Evolutionary conservation across 805 yeast genomes (phyloP).

Genomic region (Cyberlindnera xishuangbannaensis): DNA sequence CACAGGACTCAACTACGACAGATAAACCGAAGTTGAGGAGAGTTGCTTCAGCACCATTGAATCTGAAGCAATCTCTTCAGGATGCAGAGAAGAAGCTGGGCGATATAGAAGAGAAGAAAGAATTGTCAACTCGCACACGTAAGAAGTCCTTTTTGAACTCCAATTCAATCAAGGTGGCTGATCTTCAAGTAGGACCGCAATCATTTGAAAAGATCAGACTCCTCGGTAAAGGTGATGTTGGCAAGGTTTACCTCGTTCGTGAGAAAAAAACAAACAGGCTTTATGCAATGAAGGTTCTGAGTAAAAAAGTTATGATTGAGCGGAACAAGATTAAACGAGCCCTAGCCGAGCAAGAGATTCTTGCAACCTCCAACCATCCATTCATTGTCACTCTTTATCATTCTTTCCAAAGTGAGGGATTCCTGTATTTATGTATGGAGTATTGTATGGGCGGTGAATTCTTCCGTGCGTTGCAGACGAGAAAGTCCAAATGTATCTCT

Average conservation of each 20-base stretch:
- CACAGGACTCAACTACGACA: not conserved
- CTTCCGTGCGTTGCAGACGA: slow-evolving; percentile 89
- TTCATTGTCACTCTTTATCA: slow-evolving; percentile 95
- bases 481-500: slow-evolving; percentile 75
- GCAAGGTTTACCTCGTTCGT: slow-evolving; percentile 87
- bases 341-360: slow-evolving; percentile 92
- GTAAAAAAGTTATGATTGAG: slow-evolving; percentile 89
- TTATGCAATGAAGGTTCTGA: slow-evolving; percentile 89
- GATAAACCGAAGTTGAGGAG: slow-evolving; percentile 45
- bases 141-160: slow-evolving; percentile 49
- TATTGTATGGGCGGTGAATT: slow-evolving; percentile 99
- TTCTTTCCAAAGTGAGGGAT: slow-evolving; percentile 91
- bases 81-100: slow-evolving; percentile 19
- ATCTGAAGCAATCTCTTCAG: slow-evolving; percentile 29
- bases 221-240: slow-evolving; percentile 97
- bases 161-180: slow-evolving; percentile 65
- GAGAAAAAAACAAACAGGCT: slow-evolving; percentile 70
- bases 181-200: slow-evolving; percentile 77
- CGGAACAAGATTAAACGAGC: slow-evolving; percentile 93
- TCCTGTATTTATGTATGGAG: slow-evolving; percentile 92
- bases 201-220: slow-evolving; percentile 85
- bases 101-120: slow-evolving; percentile 14
- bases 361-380: slow-evolving; percentile 94
- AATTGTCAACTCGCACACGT: slow-evolving; percentile 33
- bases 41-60: slow-evolving; percentile 83